These are phyloP conservation scores for Aegle marmelos DNA, from an alignment of 345 rosid genomes.

Conservation along the genomic window DNA sequence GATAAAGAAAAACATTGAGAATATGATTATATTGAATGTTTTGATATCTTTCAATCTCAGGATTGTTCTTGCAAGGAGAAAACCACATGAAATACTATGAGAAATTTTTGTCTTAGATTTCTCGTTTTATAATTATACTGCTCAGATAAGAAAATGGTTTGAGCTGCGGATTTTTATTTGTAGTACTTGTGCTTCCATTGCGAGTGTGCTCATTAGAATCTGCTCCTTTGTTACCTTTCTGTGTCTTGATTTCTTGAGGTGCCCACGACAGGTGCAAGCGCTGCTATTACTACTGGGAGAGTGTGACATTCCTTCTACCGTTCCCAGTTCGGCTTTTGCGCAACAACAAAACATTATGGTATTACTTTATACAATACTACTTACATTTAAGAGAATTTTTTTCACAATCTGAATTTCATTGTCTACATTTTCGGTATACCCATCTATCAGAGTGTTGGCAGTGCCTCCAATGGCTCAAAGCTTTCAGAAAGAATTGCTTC, in stretches of 20 bases:
- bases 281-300: slow-evolving; percentile 34
- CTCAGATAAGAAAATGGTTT: neutral
- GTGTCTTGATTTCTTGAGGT: slow-evolving; percentile 8
- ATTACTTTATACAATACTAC: neutral
- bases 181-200: neutral
- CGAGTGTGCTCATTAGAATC: neutral
- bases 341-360: slow-evolving; percentile 32
- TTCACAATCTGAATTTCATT: neutral
- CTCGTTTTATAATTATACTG: neutral
- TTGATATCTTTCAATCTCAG: neutral
- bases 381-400: neutral
- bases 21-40: neutral
- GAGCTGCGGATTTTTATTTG: neutral
- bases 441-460: slow-evolving; percentile 30
- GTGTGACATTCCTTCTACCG: slow-evolving; percentile 21
- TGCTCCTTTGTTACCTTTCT: neutral
- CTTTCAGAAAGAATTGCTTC: slow-evolving; percentile 44
- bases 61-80: neutral
- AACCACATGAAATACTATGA: neutral
- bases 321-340: slow-evolving; percentile 28
- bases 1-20: neutral
- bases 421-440: slow-evolving; percentile 11
- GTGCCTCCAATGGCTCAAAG: slow-evolving; percentile 32
- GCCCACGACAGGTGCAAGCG: slow-evolving; percentile 41
- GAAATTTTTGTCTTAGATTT: neutral